These are phyloP conservation scores for Mucor racemosus DNA, from an alignment of 371 early-diverging fungal species.

Conservation along the genomic window DNA sequence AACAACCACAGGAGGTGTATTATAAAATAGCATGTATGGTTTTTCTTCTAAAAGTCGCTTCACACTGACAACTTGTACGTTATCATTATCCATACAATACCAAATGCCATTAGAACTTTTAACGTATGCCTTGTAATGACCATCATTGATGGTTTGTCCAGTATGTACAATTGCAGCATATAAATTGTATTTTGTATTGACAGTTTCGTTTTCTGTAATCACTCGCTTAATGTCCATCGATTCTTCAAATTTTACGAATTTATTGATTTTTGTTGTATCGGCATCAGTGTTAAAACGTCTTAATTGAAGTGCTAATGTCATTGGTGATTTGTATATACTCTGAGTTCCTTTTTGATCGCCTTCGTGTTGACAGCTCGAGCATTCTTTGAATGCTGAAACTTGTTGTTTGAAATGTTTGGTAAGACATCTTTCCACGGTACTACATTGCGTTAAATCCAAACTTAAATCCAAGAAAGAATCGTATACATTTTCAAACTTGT, in stretches of 20 bases:
- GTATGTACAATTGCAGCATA: conserved; percentile 82
- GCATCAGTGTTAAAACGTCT: conserved; percentile 73
- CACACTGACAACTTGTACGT: conserved; percentile 73
- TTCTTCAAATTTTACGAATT: conserved; percentile 53
- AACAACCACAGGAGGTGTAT: conserved; percentile 25
- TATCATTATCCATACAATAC: conserved; percentile 84
- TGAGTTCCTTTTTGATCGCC: conserved; percentile 64
- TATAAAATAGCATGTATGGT: conserved; percentile 87
- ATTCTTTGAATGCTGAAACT: conserved; percentile 16
- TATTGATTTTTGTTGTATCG: conserved; percentile 56
- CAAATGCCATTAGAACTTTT: conserved; percentile 81
- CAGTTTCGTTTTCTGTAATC: conserved; percentile 38
- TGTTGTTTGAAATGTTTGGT: conserved; percentile 28
- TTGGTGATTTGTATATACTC: conserved; percentile 73
- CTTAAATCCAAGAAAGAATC: conserved; percentile 76
- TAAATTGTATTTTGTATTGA: conserved; percentile 59
- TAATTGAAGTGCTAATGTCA: conserved; percentile 73
- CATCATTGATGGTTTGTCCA: conserved; percentile 75
- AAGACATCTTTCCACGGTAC: conserved; percentile 57
- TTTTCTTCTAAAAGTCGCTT: conserved; percentile 71
- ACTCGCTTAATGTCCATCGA: conserved; percentile 44
- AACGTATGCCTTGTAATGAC: conserved; percentile 85
- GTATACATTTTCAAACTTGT: conserved; percentile 67
- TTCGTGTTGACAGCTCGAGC: conserved; percentile 56
- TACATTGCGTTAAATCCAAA: conserved; percentile 70